Percentiles rank a stretch among this genome's conserved stretches.
phyloP scores from a whole-genome alignment of 2,329 filamentous ascomycete species.

The Fusarium verticillioides region DNA sequence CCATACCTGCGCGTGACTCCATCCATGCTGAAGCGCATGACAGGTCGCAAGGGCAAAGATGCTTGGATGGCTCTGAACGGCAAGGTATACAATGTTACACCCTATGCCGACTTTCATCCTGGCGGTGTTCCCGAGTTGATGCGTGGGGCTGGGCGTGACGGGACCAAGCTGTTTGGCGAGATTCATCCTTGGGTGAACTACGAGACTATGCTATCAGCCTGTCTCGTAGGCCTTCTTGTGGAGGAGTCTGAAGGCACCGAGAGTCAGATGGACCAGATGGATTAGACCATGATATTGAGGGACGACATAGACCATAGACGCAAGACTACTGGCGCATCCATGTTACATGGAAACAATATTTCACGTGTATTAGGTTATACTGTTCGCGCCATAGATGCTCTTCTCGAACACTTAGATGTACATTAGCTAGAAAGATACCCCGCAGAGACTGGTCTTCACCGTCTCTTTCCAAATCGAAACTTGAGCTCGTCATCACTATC shows the following conservation, averaged over 20 bases:
- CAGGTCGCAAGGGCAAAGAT: conserved; percentile 84
- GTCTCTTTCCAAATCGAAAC: conserved; percentile 66
- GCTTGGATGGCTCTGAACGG: conserved; percentile 93
- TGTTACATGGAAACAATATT: not conserved
- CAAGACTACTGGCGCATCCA: not conserved
- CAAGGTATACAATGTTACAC: conserved; percentile 92
- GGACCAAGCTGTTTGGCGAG: conserved; percentile 71
- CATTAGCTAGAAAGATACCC: conserved; percentile 48
- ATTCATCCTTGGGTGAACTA: conserved; percentile 79
- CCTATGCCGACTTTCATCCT: conserved; percentile 90
- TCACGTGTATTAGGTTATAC: conserved; percentile 13
- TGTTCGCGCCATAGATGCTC: conserved; percentile 25
- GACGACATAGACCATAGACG: not conserved
- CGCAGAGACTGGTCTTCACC: conserved; percentile 46
- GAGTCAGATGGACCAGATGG: conserved; percentile 69
- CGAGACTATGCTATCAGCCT: conserved; percentile 74
- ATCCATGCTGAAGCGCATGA: conserved; percentile 79
- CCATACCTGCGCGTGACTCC: conserved; percentile 82
- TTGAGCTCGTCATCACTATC: conserved; percentile 68
- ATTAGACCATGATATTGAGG: conserved; percentile 52
- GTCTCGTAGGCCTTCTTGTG: conserved; percentile 71
- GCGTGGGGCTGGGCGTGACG: conserved; percentile 70
- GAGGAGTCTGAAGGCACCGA: conserved; percentile 61
- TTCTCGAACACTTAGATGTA: conserved; percentile 38
- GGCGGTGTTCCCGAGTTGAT: conserved; percentile 82